These are phyloP conservation scores for Clausena lansium DNA, from an alignment of 345 rosid species.

Conservation along the genomic window DNA sequence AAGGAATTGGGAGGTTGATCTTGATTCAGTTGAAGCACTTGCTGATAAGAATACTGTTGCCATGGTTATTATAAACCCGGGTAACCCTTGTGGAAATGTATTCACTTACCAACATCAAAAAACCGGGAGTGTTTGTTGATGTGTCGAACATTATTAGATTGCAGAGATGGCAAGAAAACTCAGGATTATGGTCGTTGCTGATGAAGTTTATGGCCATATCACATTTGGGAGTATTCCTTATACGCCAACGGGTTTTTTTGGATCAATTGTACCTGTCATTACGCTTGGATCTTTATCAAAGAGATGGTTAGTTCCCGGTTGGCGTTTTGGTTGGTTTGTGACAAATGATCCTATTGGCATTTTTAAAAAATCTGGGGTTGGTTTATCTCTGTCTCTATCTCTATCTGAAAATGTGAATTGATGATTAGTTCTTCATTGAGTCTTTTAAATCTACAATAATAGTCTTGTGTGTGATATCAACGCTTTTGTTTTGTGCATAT, in stretches of 20 bases:
- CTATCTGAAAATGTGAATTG: not conserved
- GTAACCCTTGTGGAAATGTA: conserved; percentile 68
- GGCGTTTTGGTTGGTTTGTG: conserved; percentile 78
- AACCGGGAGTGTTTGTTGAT: not conserved
- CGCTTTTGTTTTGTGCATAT: not conserved
- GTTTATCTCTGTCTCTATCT: conserved; percentile 1
- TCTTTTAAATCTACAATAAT: no score
- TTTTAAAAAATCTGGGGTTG: conserved; percentile 49
- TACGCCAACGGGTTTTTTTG: conserved; percentile 75
- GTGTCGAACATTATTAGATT: conserved; percentile 9
- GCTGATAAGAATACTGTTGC: conserved; percentile 66
- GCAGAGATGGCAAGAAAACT: conserved; percentile 66
- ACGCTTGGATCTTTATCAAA: conserved; percentile 71
- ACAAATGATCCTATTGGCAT: conserved; percentile 55
- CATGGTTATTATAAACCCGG: conserved; percentile 61
- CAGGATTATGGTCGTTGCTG: conserved; percentile 66
- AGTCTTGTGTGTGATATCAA: no score
- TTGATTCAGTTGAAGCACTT: conserved; percentile 50
- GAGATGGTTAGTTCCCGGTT: conserved; percentile 82
- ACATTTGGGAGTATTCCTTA: conserved; percentile 50
- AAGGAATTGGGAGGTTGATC: conserved; percentile 68
- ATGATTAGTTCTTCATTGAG: not conserved
- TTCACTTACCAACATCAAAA: conserved; percentile 54
- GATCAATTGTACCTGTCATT: conserved; percentile 52
- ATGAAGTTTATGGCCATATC: conserved; percentile 62